Evolutionary conservation across 1,139 yeast species (phyloP), one percentile per base, ranked within the genome.

Genomic region (Yamadazyma atlantica): DNA sequence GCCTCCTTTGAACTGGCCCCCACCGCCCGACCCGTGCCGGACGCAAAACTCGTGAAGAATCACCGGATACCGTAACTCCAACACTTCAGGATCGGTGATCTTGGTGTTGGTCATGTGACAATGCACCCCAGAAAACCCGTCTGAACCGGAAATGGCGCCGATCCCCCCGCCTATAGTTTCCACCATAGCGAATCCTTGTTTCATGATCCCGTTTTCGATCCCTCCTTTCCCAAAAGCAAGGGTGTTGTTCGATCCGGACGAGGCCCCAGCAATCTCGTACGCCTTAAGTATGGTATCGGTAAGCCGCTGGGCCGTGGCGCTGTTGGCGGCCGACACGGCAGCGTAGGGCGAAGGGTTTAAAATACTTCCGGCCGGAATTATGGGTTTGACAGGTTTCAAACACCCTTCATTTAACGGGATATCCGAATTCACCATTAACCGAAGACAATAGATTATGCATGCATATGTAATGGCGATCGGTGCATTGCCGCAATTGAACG

Each of bases 291-390:
- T 40, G 10, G 43, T 66, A 57, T 68, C 56, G 0, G 73, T 66
- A 32, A 66, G 54, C 48, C 73, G 58, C 43, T 69, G 75, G 4
- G 75, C 66, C 1, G 74, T 69, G 53, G 69, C 64, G 37, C 68
- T 73, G 44, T 69, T 69, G 38, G 73, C 74, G 39, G 71, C 75
- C 48, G 64, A 67, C 24, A 67, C 73, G 23, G 75, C 74, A 41
- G 69, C 67, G 29, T 57, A 63, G 18, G 60, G 59, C 32, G 61
- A 64, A 16, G 75, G 75, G 23, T 63, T 60, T 19, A 69, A 45
- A 32, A 69, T 42, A 10, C 64, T 56, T 37, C 57, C 54, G 33
- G 60, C 57, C 1, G 73, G 73, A 30, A 68, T 53, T 11, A 55
- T 54, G 3, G 67, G 58, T 14, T 53, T 54, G 34, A 66, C 59